A percentile compares a stretch with the other conserved stretches of the same genome.
phyloP scores from a whole-genome alignment of 108 stramenopile species.

The Nitzschia sp. region DNA sequence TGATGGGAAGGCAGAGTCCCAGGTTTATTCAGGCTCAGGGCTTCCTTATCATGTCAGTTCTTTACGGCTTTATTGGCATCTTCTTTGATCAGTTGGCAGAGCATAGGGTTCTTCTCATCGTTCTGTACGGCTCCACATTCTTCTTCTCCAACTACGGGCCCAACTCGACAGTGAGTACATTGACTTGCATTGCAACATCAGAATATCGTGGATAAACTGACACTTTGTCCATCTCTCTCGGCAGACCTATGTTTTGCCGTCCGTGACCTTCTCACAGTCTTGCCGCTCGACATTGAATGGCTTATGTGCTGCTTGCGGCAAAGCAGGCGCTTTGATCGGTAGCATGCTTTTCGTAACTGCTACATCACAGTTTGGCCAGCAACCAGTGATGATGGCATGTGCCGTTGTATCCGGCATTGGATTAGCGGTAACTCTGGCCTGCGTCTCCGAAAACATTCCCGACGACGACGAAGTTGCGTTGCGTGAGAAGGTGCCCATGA shows the following conservation, averaged over 20 bases:
- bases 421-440: slow-evolving; percentile 35
- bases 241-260: slow-evolving; percentile 65
- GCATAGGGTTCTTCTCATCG: slow-evolving; percentile 36
- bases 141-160: slow-evolving; percentile 73
- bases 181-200: too few relatives aligned
- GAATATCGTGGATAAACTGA: too few relatives aligned
- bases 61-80: slow-evolving; percentile 55
- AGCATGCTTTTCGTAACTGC: slow-evolving; percentile 48
- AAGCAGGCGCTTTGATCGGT: slow-evolving; percentile 60
- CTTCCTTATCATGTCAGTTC: slow-evolving; percentile 51
- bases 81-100: slow-evolving; percentile 31
- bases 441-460: slow-evolving; percentile 1
- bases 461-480: neutral
- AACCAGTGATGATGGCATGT: slow-evolving; percentile 52
- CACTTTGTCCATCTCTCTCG: too few relatives aligned
- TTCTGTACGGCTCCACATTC: slow-evolving; percentile 57
- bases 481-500: neutral
- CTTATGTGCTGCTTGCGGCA: slow-evolving; percentile 63
- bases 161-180: slow-evolving; percentile 52
- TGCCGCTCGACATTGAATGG: slow-evolving; percentile 70
- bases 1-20: slow-evolving; percentile 56
- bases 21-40: slow-evolving; percentile 59
- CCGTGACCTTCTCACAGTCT: slow-evolving; percentile 57
- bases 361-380: slow-evolving; percentile 43
- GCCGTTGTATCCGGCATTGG: slow-evolving; percentile 43